phyloP scores from a whole-genome alignment of 352 stramenopile species.

The Phytophthora hybrid region DNA sequence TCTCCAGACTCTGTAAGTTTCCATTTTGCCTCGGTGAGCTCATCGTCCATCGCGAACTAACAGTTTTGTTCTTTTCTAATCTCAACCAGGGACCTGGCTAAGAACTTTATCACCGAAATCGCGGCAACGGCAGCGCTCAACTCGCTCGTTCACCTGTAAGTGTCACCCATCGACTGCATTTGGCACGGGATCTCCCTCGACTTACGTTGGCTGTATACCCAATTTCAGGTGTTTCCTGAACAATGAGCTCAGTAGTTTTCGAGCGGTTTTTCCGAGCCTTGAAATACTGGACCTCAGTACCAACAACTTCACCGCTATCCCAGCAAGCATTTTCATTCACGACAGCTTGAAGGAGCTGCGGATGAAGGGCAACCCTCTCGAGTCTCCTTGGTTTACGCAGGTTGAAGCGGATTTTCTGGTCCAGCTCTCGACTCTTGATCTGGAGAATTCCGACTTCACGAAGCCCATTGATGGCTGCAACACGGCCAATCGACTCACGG shows the following conservation, averaged over 20 bases:
- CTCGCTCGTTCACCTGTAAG: conserved; percentile 60
- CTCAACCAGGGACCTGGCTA: conserved; percentile 36
- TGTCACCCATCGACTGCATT: not conserved
- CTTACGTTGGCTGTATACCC: not conserved
- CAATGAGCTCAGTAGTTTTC: conserved; percentile 63
- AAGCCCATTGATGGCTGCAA: conserved; percentile 38
- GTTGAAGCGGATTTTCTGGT: conserved; percentile 37
- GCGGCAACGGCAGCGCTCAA: conserved; percentile 42
- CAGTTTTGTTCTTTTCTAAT: conserved; percentile 4
- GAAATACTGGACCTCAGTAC: conserved; percentile 58
- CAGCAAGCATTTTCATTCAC: conserved; percentile 57
- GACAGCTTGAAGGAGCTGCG: conserved; percentile 50
- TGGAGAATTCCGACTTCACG: conserved; percentile 47
- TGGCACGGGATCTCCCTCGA: not conserved
- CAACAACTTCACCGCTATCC: conserved; percentile 67
- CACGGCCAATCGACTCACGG: conserved; percentile 18
- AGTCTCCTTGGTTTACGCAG: conserved; percentile 53
- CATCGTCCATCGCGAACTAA: conserved; percentile 7
- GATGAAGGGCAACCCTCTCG: conserved; percentile 55
- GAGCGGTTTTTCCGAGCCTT: conserved; percentile 63
- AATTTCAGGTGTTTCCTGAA: conserved; percentile 49
- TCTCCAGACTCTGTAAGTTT: conserved; percentile 42
- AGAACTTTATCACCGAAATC: conserved; percentile 48
- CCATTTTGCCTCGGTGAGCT: not conserved
- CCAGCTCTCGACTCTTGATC: conserved; percentile 43